phyloP scores from a whole-genome alignment of 768 basidiomycete species.

The Boletus coccyginus region DNA sequence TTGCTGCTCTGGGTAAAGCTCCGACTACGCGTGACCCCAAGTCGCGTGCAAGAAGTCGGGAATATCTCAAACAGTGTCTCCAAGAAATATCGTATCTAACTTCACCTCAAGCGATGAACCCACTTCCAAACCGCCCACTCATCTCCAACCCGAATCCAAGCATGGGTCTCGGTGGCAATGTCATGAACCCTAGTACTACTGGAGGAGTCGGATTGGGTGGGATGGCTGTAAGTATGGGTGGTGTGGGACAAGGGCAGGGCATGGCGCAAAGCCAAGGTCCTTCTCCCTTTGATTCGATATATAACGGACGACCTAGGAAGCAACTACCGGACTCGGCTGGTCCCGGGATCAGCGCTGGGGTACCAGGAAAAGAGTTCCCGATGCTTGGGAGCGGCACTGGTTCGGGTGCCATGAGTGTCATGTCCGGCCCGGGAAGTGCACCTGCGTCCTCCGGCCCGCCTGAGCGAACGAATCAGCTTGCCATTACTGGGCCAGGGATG shows the following conservation, averaged over 20 bases:
- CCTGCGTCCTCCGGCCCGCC: slow-evolving; percentile 46
- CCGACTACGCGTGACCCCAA: slow-evolving; percentile 91
- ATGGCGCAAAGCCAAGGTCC: slow-evolving; percentile 22
- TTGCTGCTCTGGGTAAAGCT: slow-evolving; percentile 60
- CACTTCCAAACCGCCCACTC: slow-evolving; percentile 83
- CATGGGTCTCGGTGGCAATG: slow-evolving; percentile 18
- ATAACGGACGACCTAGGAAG: slow-evolving; percentile 80
- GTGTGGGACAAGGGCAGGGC: slow-evolving; percentile 17
- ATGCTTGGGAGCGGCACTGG: slow-evolving; percentile 49
- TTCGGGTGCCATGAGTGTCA: slow-evolving; percentile 37
- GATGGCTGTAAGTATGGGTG: slow-evolving; percentile 10
- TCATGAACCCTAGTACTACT: slow-evolving; percentile 16
- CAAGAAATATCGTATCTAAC: slow-evolving; percentile 99
- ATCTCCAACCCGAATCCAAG: slow-evolving; percentile 46
- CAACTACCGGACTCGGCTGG: slow-evolving; percentile 62
- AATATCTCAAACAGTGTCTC: slow-evolving; percentile 98
- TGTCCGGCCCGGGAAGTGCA: slow-evolving; percentile 51
- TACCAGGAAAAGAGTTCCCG: slow-evolving; percentile 57
- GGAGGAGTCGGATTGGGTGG: slow-evolving; percentile 12
- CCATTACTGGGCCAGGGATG: slow-evolving; percentile 32
- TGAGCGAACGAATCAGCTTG: slow-evolving; percentile 50
- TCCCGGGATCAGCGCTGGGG: slow-evolving; percentile 29
- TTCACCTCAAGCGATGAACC: slow-evolving; percentile 96
- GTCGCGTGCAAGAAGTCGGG: slow-evolving; percentile 88
- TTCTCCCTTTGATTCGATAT: slow-evolving; percentile 69